phyloP scores from a whole-genome alignment of 257 asterid genomes.

The Fraxinus anomala region DNA sequence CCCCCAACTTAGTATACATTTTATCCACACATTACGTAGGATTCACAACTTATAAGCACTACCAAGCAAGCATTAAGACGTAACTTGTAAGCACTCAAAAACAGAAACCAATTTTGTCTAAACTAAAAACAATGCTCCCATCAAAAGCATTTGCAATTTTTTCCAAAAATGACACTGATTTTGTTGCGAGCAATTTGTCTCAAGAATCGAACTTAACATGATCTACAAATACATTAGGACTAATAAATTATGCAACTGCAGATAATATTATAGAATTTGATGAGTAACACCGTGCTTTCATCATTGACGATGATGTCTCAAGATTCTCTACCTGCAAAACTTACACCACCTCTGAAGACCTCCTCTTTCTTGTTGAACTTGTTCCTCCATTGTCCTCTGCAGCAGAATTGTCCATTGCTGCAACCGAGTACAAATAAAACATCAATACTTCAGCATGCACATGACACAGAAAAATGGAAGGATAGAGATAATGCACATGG shows the following conservation, averaged over 20 bases:
- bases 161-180: too few species aligned
- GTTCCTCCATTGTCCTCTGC: conserved; percentile 76
- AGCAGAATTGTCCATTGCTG: conserved; percentile 54
- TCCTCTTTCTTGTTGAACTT: conserved; percentile 58
- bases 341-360: conserved; percentile 68
- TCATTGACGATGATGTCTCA: conserved; percentile 49
- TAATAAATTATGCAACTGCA: conserved; percentile 22
- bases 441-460: background rate
- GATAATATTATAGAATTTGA: conserved; percentile 26
- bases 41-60: too few species aligned
- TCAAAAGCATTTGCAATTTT: too few species aligned
- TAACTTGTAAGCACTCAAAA: too few species aligned
- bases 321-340: conserved; percentile 57
- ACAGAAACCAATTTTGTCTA: too few species aligned
- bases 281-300: conserved; percentile 45
- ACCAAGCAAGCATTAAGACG: too few species aligned
- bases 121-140: too few species aligned
- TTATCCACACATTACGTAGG: too few species aligned
- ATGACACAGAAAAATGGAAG: background rate
- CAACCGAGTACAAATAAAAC: conserved; percentile 12
- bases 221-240: conserved; percentile 1
- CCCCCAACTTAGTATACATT: too few species aligned
- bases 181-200: background rate
- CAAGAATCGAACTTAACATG: background rate
- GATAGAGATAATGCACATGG: conserved; percentile 3